Evolutionary conservation across 495 filamentous ascomycete genomes (phyloP).

Genomic region (Pyronema omphalodes): DNA sequence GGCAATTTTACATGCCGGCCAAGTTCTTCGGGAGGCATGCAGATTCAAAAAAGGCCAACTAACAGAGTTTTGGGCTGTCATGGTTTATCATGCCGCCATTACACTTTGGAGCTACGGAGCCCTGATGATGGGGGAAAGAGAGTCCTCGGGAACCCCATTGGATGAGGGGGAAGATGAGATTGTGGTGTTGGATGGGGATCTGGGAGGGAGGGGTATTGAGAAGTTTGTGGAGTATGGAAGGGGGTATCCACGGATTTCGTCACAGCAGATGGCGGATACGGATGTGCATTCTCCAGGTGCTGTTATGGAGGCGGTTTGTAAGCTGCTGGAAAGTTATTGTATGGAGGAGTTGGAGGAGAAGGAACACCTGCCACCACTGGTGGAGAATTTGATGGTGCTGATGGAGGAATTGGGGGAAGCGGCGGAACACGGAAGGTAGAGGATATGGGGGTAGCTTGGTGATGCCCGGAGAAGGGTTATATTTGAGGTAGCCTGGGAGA

Average conservation of each 20-base stretch:
- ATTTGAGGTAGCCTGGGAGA: no score
- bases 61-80: constrained; percentile 41
- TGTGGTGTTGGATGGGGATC: constrained; percentile 28
- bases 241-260: constrained; percentile 26
- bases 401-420: constrained; percentile 35
- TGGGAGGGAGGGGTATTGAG: constrained; percentile 28
- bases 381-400: constrained; percentile 38
- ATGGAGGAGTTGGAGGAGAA: neutral
- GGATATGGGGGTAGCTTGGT: no score
- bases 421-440: constrained; percentile 7
- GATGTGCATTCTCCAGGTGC: constrained; percentile 28
- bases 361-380: constrained; percentile 27
- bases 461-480: no score
- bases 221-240: constrained; percentile 32
- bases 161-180: neutral
- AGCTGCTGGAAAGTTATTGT: constrained; percentile 32
- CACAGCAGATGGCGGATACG: constrained; percentile 10
- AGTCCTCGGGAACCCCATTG: constrained; percentile 24
- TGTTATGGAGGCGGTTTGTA: constrained; percentile 32
- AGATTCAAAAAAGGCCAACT: constrained; percentile 30
- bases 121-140: constrained; percentile 24
- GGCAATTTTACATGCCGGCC: constrained; percentile 46
- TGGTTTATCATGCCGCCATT: constrained; percentile 40
- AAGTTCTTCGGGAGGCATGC: constrained; percentile 37
- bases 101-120: constrained; percentile 44